Conservation (phyloP, 1,284 basidiomycete species). For the Ceratobasidium sp. region DNA sequence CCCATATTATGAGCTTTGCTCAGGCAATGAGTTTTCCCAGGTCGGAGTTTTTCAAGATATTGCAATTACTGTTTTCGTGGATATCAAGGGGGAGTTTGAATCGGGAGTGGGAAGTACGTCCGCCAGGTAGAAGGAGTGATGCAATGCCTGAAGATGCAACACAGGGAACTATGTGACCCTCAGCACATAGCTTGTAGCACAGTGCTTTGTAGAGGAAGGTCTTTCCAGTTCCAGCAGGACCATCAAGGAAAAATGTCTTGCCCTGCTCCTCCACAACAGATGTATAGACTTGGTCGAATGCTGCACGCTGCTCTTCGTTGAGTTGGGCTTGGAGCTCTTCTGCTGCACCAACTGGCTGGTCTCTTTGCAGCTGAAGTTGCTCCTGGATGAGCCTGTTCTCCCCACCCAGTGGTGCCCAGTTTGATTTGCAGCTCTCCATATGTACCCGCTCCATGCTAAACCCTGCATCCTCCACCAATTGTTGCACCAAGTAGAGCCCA, state of each 20-base stretch:
- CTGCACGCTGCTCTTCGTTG: conserved; percentile 56
- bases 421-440: conserved; percentile 51
- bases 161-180: conserved; percentile 56
- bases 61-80: conserved; percentile 49
- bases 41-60: conserved; percentile 47
- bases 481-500: conserved; percentile 56
- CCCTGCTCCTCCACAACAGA: conserved; percentile 51
- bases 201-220: conserved; percentile 61
- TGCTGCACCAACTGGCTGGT: conserved; percentile 44
- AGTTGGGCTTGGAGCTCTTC: conserved; percentile 47
- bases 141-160: conserved; percentile 62
- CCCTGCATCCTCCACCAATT: conserved; percentile 50
- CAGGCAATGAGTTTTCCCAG: conserved; percentile 51
- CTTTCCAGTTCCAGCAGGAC: conserved; percentile 62
- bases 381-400: conserved; percentile 57
- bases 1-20: conserved; percentile 56
- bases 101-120: conserved; percentile 58
- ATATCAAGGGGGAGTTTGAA: conserved; percentile 60
- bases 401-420: conserved; percentile 50
- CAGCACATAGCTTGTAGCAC: conserved; percentile 51
- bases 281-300: conserved; percentile 53
- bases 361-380: conserved; percentile 54
- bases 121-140: conserved; percentile 57
- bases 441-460: conserved; percentile 49
- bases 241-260: conserved; percentile 59